Conservation (phyloP, 2,329 filamentous ascomycete species). For the Botrytis hyacinthi region DNA sequence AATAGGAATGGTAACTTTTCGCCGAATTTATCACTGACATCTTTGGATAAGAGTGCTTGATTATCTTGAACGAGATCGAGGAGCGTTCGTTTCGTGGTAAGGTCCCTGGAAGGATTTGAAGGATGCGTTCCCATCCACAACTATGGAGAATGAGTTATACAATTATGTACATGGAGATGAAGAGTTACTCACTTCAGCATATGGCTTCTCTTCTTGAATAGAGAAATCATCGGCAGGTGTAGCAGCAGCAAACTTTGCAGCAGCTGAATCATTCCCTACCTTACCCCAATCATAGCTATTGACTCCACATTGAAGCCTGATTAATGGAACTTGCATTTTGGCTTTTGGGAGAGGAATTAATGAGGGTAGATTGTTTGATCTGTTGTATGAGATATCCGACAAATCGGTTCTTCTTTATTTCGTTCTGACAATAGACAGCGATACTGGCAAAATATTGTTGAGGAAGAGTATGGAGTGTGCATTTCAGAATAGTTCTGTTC, state of each 20-base stretch:
- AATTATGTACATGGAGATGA: conserved; percentile 40
- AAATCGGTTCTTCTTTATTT: too few relatives aligned
- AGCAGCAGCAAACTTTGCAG: conserved; percentile 83
- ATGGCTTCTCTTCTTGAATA: conserved; percentile 84
- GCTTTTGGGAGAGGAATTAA: background rate
- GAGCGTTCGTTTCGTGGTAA: conserved; percentile 78
- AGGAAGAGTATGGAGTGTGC: background rate
- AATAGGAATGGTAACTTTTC: conserved; percentile 91
- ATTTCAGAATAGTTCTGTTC: background rate
- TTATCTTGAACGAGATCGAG: conserved; percentile 88
- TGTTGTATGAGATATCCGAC: background rate
- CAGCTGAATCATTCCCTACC: conserved; percentile 80
- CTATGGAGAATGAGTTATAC: conserved; percentile 46
- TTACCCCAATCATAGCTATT: conserved; percentile 99
- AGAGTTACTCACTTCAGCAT: conserved; percentile 69
- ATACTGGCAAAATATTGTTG: background rate
- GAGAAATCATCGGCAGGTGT: conserved; percentile 72
- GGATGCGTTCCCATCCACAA: conserved; percentile 99
- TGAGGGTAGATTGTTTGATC: background rate
- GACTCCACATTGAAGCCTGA: conserved; percentile 85
- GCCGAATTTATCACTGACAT: conserved; percentile 72
- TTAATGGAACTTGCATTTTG: conserved; percentile 63
- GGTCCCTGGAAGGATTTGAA: conserved; percentile 88
- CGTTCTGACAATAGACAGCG: background rate
- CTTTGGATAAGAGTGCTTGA: conserved; percentile 71